Conservation (phyloP, 257 asterid species). For the Solanum pinnatisectum region DNA sequence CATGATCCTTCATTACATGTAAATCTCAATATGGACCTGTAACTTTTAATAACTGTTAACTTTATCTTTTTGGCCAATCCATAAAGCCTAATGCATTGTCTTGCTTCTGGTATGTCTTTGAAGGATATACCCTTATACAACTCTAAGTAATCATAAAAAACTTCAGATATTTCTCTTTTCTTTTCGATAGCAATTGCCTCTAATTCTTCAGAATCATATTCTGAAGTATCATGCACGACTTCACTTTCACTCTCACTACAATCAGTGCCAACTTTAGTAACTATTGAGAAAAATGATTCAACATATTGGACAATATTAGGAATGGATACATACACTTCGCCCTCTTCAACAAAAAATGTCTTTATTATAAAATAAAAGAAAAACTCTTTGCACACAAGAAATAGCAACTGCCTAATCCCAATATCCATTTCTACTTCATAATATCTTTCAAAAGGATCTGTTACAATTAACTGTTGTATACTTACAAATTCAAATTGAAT, state of each 20-base stretch:
- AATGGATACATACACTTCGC: background rate
- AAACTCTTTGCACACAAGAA: background rate
- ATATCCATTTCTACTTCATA: too few species aligned
- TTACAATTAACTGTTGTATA: background rate
- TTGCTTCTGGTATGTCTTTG: background rate
- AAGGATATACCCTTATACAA: background rate
- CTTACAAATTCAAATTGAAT: background rate
- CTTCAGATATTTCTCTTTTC: background rate
- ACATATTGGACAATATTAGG: background rate
- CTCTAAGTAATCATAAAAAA: background rate
- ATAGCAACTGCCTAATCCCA: too few species aligned
- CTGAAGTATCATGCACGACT: background rate
- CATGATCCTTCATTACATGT: background rate
- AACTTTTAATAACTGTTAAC: background rate
- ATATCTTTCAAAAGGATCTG: background rate
- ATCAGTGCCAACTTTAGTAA: background rate
- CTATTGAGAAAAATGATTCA: background rate
- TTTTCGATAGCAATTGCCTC: background rate
- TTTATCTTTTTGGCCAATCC: background rate
- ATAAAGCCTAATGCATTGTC: background rate
- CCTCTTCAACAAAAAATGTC: background rate
- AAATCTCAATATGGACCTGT: background rate
- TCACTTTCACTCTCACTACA: background rate
- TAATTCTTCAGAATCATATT: too few species aligned
- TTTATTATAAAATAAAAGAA: too few species aligned